Evolutionary conservation across 345 rosid species (phyloP).

Genomic region (Camelina neglecta): DNA sequence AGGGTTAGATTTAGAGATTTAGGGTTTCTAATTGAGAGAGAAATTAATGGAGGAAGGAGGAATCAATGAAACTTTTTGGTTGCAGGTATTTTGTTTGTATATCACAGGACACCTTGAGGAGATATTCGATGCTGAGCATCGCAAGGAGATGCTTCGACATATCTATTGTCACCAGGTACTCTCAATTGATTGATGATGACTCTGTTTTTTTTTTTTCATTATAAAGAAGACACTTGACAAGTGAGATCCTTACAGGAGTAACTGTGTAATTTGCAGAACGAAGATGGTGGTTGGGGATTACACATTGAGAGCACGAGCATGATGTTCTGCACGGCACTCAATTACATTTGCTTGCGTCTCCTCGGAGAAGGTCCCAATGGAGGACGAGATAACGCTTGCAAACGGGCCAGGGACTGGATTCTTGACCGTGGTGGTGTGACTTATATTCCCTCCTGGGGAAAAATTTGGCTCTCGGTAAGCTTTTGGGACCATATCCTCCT

Average conservation of each 20-base stretch:
- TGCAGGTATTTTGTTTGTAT: conserved; percentile 28
- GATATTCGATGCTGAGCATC: conserved; percentile 23
- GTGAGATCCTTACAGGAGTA: background rate
- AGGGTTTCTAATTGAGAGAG: no score
- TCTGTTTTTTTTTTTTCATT: background rate
- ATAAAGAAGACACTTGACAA: background rate
- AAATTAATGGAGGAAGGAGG: no score
- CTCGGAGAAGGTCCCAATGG: conserved; percentile 53
- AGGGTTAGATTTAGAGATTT: no score
- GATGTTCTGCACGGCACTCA: conserved; percentile 60
- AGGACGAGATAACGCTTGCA: conserved; percentile 49
- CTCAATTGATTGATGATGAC: no score
- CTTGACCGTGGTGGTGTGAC: conserved; percentile 63
- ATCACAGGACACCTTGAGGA: conserved; percentile 21
- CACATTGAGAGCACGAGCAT: conserved; percentile 70
- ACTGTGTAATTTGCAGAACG: conserved; percentile 44
- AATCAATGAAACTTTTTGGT: no score
- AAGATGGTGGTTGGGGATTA: conserved; percentile 84
- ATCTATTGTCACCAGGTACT: conserved; percentile 37
- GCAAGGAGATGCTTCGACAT: conserved; percentile 33
- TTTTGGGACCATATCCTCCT: background rate
- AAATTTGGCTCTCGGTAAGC: conserved; percentile 71
- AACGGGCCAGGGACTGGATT: conserved; percentile 64
- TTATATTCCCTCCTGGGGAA: conserved; percentile 80
- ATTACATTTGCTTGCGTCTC: conserved; percentile 61